These are phyloP conservation scores for Cutaneotrichosporon mucoides DNA, from an alignment of 1,284 basidiomycete genomes.

Conservation along the genomic window DNA sequence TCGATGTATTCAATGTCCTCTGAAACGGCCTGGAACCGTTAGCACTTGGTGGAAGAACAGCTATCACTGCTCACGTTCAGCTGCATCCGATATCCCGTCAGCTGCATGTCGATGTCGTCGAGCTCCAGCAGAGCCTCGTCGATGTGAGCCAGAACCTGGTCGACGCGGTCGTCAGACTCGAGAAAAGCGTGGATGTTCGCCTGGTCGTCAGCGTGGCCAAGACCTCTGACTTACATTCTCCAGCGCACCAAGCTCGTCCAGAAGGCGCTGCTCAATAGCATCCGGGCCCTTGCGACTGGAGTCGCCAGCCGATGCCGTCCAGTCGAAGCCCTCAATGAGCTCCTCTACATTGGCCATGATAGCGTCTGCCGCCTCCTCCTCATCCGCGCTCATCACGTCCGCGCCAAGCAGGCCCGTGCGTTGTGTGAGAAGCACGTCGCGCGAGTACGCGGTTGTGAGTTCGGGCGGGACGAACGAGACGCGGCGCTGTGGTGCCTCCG, in stretches of 20 bases:
- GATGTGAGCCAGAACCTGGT: slow-evolving; percentile 78
- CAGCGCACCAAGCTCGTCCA: slow-evolving; percentile 81
- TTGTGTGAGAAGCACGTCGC: slow-evolving; percentile 64
- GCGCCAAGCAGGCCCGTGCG: slow-evolving; percentile 37
- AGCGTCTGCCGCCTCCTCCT: slow-evolving; percentile 67
- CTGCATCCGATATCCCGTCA: slow-evolving; percentile 90
- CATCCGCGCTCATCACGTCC: slow-evolving; percentile 45
- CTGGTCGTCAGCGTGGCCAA: slow-evolving; percentile 48
- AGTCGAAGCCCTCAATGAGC: slow-evolving; percentile 97
- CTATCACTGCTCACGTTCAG: slow-evolving; percentile 63
- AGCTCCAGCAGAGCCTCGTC: slow-evolving; percentile 81
- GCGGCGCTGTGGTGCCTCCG: slow-evolving; percentile 23
- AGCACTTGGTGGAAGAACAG: slow-evolving; percentile 7
- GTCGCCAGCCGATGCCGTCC: slow-evolving; percentile 56
- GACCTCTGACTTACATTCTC: slow-evolving; percentile 63
- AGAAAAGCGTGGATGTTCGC: slow-evolving; percentile 97
- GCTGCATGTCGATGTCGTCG: slow-evolving; percentile 76
- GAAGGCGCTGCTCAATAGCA: slow-evolving; percentile 75
- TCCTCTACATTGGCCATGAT: slow-evolving; percentile 90
- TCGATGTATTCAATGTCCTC: slow-evolving; percentile 97
- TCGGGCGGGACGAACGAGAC: slow-evolving; percentile 47
- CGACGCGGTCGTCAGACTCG: slow-evolving; percentile 82
- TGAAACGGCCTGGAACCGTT: slow-evolving; percentile 64
- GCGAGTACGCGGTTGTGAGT: slow-evolving; percentile 46
- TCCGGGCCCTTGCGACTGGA: slow-evolving; percentile 61